phyloP scores from a whole-genome alignment of 2,329 filamentous ascomycete species.

The Aspergillus amoenus region DNA sequence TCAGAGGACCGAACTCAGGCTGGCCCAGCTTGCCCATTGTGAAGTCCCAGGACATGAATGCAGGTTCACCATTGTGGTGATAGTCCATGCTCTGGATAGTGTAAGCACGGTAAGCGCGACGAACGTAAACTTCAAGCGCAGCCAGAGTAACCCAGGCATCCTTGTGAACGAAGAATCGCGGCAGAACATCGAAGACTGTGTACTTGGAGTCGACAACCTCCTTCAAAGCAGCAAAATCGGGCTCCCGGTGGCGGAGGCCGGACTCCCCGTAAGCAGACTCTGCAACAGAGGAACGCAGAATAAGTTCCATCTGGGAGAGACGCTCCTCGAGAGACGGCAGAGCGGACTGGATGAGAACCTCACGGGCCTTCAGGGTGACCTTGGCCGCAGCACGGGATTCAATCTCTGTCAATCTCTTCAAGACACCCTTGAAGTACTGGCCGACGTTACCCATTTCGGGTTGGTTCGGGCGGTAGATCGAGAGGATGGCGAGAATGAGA shows the following conservation, averaged over 20 bases:
- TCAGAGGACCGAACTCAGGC: slow-evolving; percentile 78
- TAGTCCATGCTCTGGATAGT: slow-evolving; percentile 87
- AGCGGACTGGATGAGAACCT: slow-evolving; percentile 95
- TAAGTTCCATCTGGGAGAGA: slow-evolving; percentile 96
- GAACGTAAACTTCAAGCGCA: slow-evolving; percentile 92
- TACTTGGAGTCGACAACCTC: slow-evolving; percentile 98
- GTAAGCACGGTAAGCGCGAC: slow-evolving; percentile 95
- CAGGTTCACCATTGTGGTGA: slow-evolving; percentile 67
- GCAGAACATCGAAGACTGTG: slow-evolving; percentile 94
- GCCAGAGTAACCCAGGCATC: slow-evolving; percentile 94
- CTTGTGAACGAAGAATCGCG: slow-evolving; percentile 90
- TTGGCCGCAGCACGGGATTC: slow-evolving; percentile 85
- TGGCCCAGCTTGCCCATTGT: slow-evolving; percentile 89
- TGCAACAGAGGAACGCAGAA: slow-evolving; percentile 89
- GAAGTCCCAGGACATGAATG: slow-evolving; percentile 92
- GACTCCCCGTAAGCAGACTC: slow-evolving; percentile 98
- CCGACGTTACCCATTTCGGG: slow-evolving; percentile 83
- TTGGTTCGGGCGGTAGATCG: slow-evolving; percentile 93
- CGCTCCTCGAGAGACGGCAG: slow-evolving; percentile 95
- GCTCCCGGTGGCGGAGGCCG: slow-evolving; percentile 93
- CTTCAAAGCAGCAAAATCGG: slow-evolving; percentile 85
- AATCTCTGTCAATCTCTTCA: slow-evolving; percentile 86
- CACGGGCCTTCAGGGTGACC: slow-evolving; percentile 94
- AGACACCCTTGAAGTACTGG: slow-evolving; percentile 79
- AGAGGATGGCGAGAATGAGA: slow-evolving; percentile 83